These are phyloP conservation scores for Calonectria pauciramosa DNA, from an alignment of 2,329 filamentous ascomycete genomes.

Conservation along the genomic window DNA sequence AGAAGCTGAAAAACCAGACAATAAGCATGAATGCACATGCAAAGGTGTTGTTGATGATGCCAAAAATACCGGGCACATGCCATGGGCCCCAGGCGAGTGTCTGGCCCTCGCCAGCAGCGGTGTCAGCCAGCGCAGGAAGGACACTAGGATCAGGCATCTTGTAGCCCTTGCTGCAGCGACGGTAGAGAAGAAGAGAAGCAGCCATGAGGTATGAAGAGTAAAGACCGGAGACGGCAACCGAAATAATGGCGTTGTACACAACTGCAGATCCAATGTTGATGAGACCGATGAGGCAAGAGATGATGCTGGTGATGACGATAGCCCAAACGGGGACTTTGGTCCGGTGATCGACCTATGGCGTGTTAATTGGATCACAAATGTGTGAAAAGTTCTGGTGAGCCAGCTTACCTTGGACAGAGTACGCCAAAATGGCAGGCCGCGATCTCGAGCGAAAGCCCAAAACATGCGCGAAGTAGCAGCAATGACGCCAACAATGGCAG, in stretches of 20 bases:
- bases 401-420: slow-evolving; percentile 32
- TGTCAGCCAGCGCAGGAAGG: slow-evolving; percentile 34
- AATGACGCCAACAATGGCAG: slow-evolving; percentile 41
- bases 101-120: slow-evolving; percentile 31
- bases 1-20: slow-evolving; percentile 68
- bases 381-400: no score
- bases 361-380: neutral
- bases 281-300: slow-evolving; percentile 39
- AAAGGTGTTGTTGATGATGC: slow-evolving; percentile 66
- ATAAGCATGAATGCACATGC: slow-evolving; percentile 66
- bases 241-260: slow-evolving; percentile 43
- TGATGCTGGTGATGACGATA: slow-evolving; percentile 33
- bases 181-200: slow-evolving; percentile 39
- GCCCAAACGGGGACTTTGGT: slow-evolving; percentile 42
- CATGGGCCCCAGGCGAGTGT: slow-evolving; percentile 65
- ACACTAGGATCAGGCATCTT: slow-evolving; percentile 39
- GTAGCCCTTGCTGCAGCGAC: slow-evolving; percentile 38
- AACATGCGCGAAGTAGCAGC: slow-evolving; percentile 43
- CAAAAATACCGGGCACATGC: slow-evolving; percentile 63
- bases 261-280: slow-evolving; percentile 42
- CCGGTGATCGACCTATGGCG: slow-evolving; percentile 32
- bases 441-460: slow-evolving; percentile 40
- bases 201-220: slow-evolving; percentile 42
- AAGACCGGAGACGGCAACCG: slow-evolving; percentile 37
- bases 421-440: slow-evolving; percentile 37